phyloP scores from a whole-genome alignment of 225 moss, liverwort and hornwort genomes.

The Bryum argenteum region DNA sequence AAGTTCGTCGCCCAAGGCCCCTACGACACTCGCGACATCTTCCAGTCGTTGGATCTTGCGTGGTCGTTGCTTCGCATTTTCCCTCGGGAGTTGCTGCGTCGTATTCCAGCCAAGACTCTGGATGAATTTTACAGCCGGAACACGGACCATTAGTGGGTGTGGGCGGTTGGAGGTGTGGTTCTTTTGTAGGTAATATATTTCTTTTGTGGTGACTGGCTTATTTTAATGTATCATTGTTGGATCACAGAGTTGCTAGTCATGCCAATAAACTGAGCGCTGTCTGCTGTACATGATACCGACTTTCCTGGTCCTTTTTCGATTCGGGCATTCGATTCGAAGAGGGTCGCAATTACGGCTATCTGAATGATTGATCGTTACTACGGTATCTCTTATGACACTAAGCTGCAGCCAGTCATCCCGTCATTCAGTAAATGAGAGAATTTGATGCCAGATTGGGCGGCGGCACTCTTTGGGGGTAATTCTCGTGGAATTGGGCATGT shows the following conservation, averaged over 20 bases:
- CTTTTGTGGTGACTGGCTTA: not conserved
- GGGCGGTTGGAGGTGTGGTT: not conserved
- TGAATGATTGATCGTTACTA: no score
- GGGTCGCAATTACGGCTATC: no score
- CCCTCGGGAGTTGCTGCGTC: conserved; percentile 87
- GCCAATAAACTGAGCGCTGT: conserved; percentile 18
- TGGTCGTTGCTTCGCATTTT: conserved; percentile 97
- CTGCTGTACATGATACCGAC: conserved; percentile 13
- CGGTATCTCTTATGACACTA: no score
- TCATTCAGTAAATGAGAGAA: no score
- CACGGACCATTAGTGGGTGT: conserved; percentile 45
- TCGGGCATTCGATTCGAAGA: no score
- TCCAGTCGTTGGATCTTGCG: conserved; percentile 88
- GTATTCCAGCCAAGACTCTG: conserved; percentile 85
- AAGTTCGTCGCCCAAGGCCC: conserved; percentile 96
- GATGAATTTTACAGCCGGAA: conserved; percentile 91
- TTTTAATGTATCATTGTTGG: conserved; percentile 33
- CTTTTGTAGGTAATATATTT: conserved; percentile 25
- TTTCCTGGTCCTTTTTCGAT: conserved; percentile 4
- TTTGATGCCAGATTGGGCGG: no score
- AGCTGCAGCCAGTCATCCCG: no score
- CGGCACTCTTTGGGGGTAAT: no score
- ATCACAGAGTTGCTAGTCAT: conserved; percentile 26
- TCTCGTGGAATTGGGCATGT: no score
- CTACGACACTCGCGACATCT: conserved; percentile 94